Evolutionary conservation across 2,329 filamentous ascomycete species (phyloP), one percentile per base, ranked within the genome.

Genomic region (Colletotrichum tropicale): DNA sequence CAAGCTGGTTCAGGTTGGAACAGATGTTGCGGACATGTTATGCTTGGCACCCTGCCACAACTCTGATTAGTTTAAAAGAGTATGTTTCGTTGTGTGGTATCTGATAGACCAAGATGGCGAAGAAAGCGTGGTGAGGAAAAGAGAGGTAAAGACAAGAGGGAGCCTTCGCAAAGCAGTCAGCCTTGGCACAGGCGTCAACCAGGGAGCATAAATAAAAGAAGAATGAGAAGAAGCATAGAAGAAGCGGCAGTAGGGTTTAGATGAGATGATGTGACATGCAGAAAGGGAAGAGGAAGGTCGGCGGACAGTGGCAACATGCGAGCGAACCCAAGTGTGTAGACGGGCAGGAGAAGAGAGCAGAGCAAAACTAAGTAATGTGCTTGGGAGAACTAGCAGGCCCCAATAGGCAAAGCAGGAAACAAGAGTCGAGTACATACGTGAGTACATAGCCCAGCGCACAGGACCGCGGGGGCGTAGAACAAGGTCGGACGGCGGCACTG

Each of bases 241-340:
- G 21, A 58, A 8, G 18, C 21, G 36, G 43, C n/a, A 12, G 43
- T 21, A 48, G 43, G 36, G 18, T 36, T 65, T 16, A 32, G 21
- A 36, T 18, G 55, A 65, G 70, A 58, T 38, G 48, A 60, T 26
- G 64, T 64, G 56, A 58, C 18, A 32, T 52, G 38, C 52, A 21
- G 38, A 65, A 64, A 56, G 68, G 60, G 68, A 21, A 38, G 21
- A 26, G 16, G 28, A 10, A 52, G 34, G 70, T 66, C 8, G 56
- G 56, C 56, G 30, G 65, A 58, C 70, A 48, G 70, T 68, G 73
- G 70, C 73, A 73, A 75, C 58, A 38, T 64, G 48, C 70, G 60
- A 26, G 58, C 56, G 18, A 21, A 75, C 43, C 58, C 60, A 64
- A 64, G 15, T 16, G 61, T 32, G 12, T 34, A 24, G 38, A 52